These are phyloP conservation scores for Yamadazyma pseudoaaseri DNA, from an alignment of 1,139 yeast species.

Conservation along the genomic window DNA sequence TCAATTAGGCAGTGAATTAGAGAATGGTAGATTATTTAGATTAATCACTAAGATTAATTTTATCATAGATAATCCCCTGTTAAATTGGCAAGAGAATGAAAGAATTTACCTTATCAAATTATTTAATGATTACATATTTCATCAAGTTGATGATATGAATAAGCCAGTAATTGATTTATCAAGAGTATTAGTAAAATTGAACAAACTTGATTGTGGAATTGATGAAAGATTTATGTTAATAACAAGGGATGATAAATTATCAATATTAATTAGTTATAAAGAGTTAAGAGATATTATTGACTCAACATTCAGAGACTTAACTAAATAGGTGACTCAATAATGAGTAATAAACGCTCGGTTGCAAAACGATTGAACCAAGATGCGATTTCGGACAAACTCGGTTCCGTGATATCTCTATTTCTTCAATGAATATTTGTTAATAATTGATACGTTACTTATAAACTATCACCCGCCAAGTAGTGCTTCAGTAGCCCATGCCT, in stretches of 20 bases:
- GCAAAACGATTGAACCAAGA: too few relatives aligned
- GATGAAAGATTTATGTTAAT: slow-evolving; percentile 80
- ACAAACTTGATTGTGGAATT: slow-evolving; percentile 90
- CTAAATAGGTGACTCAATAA: slow-evolving; percentile 12
- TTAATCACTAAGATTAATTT: slow-evolving; percentile 78
- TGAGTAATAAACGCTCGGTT: neutral
- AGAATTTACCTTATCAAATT: slow-evolving; percentile 71
- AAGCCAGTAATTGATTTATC: slow-evolving; percentile 79
- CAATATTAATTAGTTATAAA: slow-evolving; percentile 77
- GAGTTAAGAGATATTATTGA: slow-evolving; percentile 77
- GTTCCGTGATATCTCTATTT: too few relatives aligned
- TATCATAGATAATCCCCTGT: slow-evolving; percentile 71
- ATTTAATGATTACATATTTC: slow-evolving; percentile 84
- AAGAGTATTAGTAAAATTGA: slow-evolving; percentile 73
- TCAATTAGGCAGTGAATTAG: slow-evolving; percentile 70
- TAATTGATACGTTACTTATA: too few relatives aligned
- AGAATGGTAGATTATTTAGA: slow-evolving; percentile 84
- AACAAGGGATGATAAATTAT: slow-evolving; percentile 78
- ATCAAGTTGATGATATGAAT: slow-evolving; percentile 76
- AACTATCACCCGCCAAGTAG: too few relatives aligned
- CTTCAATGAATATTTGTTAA: too few relatives aligned
- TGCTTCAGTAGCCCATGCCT: too few relatives aligned
- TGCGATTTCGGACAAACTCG: too few relatives aligned
- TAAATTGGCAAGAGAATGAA: slow-evolving; percentile 73
- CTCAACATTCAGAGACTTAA: slow-evolving; percentile 62